phyloP scores from a whole-genome alignment of 2,329 filamentous ascomycete genomes.

The Bipolaris victoriae region DNA sequence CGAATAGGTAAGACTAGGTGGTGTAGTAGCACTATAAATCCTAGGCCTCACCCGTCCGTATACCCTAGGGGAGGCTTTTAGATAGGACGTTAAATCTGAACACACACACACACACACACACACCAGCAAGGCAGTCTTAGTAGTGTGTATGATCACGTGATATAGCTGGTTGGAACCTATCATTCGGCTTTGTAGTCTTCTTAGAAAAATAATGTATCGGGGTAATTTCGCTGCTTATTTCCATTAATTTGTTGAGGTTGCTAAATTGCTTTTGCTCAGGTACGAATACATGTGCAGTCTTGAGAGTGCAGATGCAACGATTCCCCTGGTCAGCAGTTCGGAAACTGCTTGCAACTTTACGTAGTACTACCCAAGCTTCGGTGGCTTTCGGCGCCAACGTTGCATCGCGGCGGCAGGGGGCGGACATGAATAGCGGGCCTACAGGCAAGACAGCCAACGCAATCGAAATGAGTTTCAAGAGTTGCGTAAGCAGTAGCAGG shows the following conservation, averaged over 20 bases:
- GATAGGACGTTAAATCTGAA: no score
- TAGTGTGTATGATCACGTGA: background rate
- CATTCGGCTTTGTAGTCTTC: background rate
- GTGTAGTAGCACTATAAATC: no score
- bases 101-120: no score
- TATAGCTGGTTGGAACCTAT: background rate
- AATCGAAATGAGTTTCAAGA: background rate
- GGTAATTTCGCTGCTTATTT: background rate
- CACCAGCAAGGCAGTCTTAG: background rate
- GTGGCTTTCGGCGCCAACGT: background rate
- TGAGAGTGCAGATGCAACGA: constrained; percentile 1
- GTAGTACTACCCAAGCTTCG: background rate
- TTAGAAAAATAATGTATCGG: background rate
- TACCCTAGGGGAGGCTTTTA: no score
- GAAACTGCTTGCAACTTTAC: background rate
- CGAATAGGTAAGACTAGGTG: no score
- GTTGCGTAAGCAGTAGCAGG: background rate
- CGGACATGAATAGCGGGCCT: constrained; percentile 12
- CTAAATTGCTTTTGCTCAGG: constrained; percentile 1
- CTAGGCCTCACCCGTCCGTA: no score
- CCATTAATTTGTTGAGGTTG: background rate
- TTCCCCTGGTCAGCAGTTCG: background rate
- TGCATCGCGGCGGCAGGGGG: constrained; percentile 6
- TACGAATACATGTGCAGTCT: background rate
- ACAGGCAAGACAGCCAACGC: background rate